Evolutionary conservation across 805 yeast genomes (phyloP).

Genomic region (Lipomyces spencermartinsiae): DNA sequence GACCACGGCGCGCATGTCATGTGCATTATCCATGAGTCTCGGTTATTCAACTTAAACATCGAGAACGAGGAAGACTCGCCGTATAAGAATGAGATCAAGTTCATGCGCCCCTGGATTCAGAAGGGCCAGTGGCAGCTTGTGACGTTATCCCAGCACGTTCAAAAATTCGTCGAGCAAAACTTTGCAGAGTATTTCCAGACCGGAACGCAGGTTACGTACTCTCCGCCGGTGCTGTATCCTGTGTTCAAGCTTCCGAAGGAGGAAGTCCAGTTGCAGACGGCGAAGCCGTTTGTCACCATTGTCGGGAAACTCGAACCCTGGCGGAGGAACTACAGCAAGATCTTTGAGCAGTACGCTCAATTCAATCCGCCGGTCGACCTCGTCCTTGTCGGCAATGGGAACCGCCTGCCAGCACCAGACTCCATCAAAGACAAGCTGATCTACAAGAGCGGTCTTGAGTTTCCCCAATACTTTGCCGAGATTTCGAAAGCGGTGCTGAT

Average conservation of each 20-base stretch:
- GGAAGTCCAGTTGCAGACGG: constrained; percentile 9
- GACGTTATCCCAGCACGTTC: constrained; percentile 34
- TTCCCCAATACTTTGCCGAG: constrained; percentile 26
- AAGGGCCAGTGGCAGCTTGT: constrained; percentile 27
- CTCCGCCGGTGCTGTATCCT: constrained; percentile 28
- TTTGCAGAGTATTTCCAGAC: constrained; percentile 24
- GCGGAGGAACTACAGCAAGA: constrained; percentile 31
- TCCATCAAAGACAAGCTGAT: constrained; percentile 13
- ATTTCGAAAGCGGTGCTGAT: constrained; percentile 25
- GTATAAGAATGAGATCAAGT: constrained; percentile 16
- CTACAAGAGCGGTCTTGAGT: constrained; percentile 19
- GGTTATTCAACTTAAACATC: constrained; percentile 17
- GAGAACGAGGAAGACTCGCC: constrained; percentile 7
- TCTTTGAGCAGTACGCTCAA: constrained; percentile 20
- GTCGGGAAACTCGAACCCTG: constrained; percentile 38
- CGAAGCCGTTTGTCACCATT: constrained; percentile 28
- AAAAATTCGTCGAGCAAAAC: constrained; percentile 19
- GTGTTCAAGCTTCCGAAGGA: constrained; percentile 27
- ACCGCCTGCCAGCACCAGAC: constrained; percentile 18
- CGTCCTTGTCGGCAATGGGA: constrained; percentile 26
- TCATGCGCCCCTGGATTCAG: constrained; percentile 28
- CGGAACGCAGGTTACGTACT: constrained; percentile 13
- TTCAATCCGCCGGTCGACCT: constrained; percentile 23
- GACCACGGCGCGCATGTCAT: constrained; percentile 27
- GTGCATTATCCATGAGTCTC: constrained; percentile 36